Base-by-base conservation (phyloP, 805 yeast species). In the Kazachstania viticola region DNA sequence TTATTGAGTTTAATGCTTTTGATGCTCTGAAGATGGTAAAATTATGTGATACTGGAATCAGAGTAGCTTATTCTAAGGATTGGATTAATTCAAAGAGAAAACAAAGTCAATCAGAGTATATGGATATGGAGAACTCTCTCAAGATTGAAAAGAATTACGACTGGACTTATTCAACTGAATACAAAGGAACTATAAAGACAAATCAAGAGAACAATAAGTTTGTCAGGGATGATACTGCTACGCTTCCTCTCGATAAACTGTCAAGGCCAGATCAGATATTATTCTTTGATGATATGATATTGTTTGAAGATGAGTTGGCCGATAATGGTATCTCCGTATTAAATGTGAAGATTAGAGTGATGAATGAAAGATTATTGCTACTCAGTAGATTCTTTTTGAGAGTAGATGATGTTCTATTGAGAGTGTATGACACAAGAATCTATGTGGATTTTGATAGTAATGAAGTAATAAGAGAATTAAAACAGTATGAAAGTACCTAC, bases 281-380 rank as follows among this genome's bases (percentile, higher is more conserved):
- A 33, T 85, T 82, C 54, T 91, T 73, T 49, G 96, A 85, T 50
- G 96, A 88, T 45, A 73, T 84, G 63, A 73, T 82, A 5, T 61
- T 91, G 21, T 91, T 72, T 51, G 99, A 91, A 51, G 99, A 91
- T 49, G 99, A 91, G 53, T 63, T 91, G 34, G 97, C 94, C 4
- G 99, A 91, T 54, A 91, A 88, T 54, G 99, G 99, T 6, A 79
- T 84, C 13, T 73, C 93, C 0, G 69, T 82, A 33, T 58, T 82
- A 33, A 73, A 75, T 32, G 75, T 77, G 22, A 87, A 87, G 54
- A 71, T 91, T 14, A 62, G 99, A 39, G 95, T 85, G 4, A 91
- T 91, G 96, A 75, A 75, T 5, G 70, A 76, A 31, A 71, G 95
- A 38, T 51, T 91, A 41, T 59, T 91, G 24, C 45, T 88, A 21